Conservation (phyloP, 1,284 basidiomycete genomes). For the Vanrija humicola region DNA sequence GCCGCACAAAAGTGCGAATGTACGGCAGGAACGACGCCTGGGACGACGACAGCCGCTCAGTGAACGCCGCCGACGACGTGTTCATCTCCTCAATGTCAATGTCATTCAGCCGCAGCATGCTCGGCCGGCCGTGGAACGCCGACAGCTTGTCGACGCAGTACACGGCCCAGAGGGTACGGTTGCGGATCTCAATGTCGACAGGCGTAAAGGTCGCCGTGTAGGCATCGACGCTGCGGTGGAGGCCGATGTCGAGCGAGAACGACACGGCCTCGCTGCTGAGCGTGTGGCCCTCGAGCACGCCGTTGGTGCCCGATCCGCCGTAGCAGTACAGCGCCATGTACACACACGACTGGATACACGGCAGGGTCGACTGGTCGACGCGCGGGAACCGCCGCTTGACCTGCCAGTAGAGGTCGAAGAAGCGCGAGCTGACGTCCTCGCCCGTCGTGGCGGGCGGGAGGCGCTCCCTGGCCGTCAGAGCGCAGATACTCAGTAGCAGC, state of each 20-base stretch:
- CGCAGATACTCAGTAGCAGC: too few relatives aligned
- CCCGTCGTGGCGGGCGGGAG: too few relatives aligned
- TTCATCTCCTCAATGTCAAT: slow-evolving; percentile 2
- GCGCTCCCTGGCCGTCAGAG: too few relatives aligned
- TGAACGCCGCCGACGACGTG: background rate
- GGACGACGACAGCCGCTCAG: background rate
- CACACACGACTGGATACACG: background rate
- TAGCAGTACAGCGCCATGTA: slow-evolving; percentile 3
- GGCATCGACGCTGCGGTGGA: slow-evolving; percentile 1
- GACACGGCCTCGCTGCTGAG: slow-evolving; percentile 5
- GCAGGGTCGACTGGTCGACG: background rate
- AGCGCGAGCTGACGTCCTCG: background rate
- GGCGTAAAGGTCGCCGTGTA: background rate
- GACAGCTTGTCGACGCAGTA: slow-evolving; percentile 6
- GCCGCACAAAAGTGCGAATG: background rate
- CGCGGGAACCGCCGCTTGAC: too few relatives aligned
- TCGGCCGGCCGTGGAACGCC: slow-evolving; percentile 1
- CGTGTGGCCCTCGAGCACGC: slow-evolving; percentile 2
- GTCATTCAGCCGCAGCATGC: background rate
- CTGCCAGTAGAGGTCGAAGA: too few relatives aligned
- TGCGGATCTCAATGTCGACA: slow-evolving; percentile 2
- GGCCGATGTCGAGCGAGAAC: background rate
- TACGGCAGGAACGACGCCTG: background rate
- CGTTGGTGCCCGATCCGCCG: slow-evolving; percentile 1
- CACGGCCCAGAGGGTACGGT: slow-evolving; percentile 4